phyloP scores from a whole-genome alignment of 2,329 filamentous ascomycete genomes.

The Chaetomium strumarium region DNA sequence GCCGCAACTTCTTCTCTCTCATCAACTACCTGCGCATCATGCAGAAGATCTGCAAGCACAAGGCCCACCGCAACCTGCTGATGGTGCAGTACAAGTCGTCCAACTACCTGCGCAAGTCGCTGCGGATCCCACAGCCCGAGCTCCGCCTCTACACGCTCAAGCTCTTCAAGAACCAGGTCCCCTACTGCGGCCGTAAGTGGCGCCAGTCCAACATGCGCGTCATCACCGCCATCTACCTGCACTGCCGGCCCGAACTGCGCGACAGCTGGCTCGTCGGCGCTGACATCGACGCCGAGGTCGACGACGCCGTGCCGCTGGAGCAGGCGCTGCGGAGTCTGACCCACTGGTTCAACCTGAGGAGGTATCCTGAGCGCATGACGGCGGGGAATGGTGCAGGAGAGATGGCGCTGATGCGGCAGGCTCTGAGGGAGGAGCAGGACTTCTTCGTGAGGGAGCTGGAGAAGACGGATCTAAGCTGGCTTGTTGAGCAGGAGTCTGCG shows the following conservation, averaged over 20 bases:
- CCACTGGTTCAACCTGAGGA: conserved; percentile 86
- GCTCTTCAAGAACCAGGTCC: conserved; percentile 97
- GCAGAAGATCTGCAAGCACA: conserved; percentile 95
- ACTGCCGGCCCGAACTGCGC: conserved; percentile 84
- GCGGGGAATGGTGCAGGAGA: conserved; percentile 29
- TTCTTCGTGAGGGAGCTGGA: conserved; percentile 76
- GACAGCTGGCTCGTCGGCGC: conserved; percentile 93
- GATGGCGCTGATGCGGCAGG: conserved; percentile 56
- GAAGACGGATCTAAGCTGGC: conserved; percentile 50
- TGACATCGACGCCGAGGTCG: conserved; percentile 89
- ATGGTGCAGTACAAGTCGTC: conserved; percentile 94
- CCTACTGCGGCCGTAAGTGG: conserved; percentile 97
- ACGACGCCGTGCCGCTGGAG: conserved; percentile 85
- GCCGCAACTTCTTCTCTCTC: conserved; percentile 88
- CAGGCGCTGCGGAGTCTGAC: conserved; percentile 84
- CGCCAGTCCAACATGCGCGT: conserved; percentile 97
- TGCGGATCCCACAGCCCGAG: conserved; percentile 83
- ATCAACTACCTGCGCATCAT: conserved; percentile 95
- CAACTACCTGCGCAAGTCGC: conserved; percentile 82
- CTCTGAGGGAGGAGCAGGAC: conserved; percentile 68
- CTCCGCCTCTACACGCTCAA: conserved; percentile 93
- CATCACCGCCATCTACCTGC: conserved; percentile 92
- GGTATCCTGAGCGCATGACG: conserved; percentile 74
- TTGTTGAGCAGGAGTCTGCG: background rate
- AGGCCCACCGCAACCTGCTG: conserved; percentile 88